A percentile compares a stretch with the other conserved stretches of the same genome.
phyloP scores from a whole-genome alignment of 345 rosid species.

The Trapa incisa region DNA sequence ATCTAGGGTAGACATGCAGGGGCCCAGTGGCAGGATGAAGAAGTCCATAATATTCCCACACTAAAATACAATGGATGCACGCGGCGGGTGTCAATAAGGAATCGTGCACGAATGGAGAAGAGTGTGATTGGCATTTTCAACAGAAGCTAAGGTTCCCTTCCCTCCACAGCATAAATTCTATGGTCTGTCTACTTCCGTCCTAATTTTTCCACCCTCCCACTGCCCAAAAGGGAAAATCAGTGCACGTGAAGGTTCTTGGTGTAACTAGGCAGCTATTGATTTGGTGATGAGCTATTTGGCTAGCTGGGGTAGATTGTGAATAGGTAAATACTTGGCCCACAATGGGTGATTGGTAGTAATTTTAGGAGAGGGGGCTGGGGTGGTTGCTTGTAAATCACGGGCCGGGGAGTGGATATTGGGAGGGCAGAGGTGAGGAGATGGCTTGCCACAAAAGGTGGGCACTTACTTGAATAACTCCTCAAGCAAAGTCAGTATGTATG shows the following conservation, averaged over 20 bases:
- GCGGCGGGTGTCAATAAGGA: neutral
- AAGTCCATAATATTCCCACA: too few relatives aligned
- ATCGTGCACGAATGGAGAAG: neutral
- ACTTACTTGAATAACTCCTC: neutral
- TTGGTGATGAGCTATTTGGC: too few relatives aligned
- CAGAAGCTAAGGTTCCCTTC: neutral
- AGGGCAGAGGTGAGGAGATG: neutral
- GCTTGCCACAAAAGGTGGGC: conserved; percentile 4
- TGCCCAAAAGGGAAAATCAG: neutral
- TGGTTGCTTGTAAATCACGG: conserved; percentile 5
- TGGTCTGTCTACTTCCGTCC: neutral
- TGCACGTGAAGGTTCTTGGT: too few relatives aligned
- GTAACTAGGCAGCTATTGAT: too few relatives aligned
- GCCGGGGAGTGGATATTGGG: neutral
- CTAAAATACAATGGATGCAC: too few relatives aligned
- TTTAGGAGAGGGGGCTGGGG: neutral
- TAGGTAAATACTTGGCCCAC: neutral
- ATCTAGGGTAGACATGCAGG: too few relatives aligned
- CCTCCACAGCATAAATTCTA: neutral
- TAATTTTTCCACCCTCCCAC: neutral
- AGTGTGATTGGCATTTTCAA: neutral
- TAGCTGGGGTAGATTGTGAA: too few relatives aligned
- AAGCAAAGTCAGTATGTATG: neutral
- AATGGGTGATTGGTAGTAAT: neutral
- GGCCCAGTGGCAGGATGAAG: too few relatives aligned